A percentile compares a stretch with the other conserved stretches of the same genome.
phyloP scores from a whole-genome alignment of 2,329 filamentous ascomycete genomes.

The Aspergillus cejpii region DNA sequence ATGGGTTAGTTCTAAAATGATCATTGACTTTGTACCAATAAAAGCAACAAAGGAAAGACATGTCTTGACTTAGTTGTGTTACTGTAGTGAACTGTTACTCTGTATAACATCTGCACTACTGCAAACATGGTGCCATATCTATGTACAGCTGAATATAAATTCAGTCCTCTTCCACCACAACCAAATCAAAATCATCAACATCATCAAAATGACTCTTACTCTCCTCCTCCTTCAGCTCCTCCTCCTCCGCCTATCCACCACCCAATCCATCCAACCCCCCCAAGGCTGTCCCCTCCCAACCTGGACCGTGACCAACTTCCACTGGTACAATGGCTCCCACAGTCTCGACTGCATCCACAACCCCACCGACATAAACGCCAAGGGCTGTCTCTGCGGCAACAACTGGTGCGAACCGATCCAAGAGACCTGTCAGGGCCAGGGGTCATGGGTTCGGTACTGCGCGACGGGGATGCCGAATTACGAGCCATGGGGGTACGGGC shows the following conservation, averaged over 20 bases:
- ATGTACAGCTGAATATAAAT: too few species aligned
- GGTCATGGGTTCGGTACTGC: slow-evolving; percentile 22
- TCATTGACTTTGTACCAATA: too few species aligned
- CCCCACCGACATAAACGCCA: slow-evolving; percentile 17
- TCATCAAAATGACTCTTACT: slow-evolving; percentile 8
- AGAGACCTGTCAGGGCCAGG: slow-evolving; percentile 21
- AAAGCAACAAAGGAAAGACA: too few species aligned
- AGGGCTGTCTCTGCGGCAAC: slow-evolving; percentile 20
- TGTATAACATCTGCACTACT: too few species aligned
- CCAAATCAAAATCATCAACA: neutral
- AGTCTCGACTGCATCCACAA: slow-evolving; percentile 18
- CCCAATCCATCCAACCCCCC: slow-evolving; percentile 19
- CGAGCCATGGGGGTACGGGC: slow-evolving; percentile 27
- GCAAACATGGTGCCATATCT: too few species aligned
- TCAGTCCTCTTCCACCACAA: too few species aligned
- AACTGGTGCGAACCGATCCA: slow-evolving; percentile 22
- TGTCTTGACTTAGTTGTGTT: too few species aligned
- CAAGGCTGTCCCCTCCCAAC: slow-evolving; percentile 24
- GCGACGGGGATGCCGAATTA: slow-evolving; percentile 28
- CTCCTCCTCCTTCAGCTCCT: slow-evolving; percentile 11
- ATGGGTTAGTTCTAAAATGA: too few species aligned
- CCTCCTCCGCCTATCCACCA: slow-evolving; percentile 8
- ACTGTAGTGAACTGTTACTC: too few species aligned
- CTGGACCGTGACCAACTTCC: slow-evolving; percentile 22
- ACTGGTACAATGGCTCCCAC: slow-evolving; percentile 16